These are phyloP conservation scores for Sequoiadendron giganteum DNA, from an alignment of 75 land plant genomes.

Conservation along the genomic window DNA sequence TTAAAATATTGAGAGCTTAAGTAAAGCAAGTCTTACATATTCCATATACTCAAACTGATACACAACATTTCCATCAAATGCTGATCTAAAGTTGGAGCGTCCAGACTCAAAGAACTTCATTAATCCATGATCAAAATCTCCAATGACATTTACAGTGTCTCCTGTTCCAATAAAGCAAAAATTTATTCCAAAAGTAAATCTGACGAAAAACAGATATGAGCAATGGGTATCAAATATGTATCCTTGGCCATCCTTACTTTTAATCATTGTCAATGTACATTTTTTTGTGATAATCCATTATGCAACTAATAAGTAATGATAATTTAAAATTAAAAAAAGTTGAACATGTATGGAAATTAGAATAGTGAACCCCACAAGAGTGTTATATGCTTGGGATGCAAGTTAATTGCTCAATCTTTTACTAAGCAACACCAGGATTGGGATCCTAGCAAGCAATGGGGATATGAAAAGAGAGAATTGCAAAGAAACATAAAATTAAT, in stretches of 20 bases:
- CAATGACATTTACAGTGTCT: slow-evolving; percentile 85
- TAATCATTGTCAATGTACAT: not conserved
- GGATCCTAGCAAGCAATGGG: not conserved
- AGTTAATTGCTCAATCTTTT: not conserved
- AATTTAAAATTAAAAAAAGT: not conserved
- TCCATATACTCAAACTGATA: slow-evolving; percentile 99
- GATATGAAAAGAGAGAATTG: not conserved
- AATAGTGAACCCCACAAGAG: not conserved
- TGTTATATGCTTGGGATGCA: not conserved
- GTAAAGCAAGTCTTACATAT: slow-evolving; percentile 57
- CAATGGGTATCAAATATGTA: not conserved
- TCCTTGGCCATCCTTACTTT: not conserved
- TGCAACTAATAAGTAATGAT: not conserved
- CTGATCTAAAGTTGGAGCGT: slow-evolving; percentile 73
- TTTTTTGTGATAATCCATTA: not conserved
- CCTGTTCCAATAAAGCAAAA: slow-evolving; percentile 36
- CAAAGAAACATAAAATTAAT: not conserved
- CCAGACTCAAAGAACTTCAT: slow-evolving; percentile 90
- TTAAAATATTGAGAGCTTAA: not conserved
- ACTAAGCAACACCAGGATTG: not conserved
- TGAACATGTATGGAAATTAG: not conserved
- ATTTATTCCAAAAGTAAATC: no score
- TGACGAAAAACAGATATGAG: not conserved
- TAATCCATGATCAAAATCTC: slow-evolving; percentile 78
- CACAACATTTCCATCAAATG: slow-evolving; percentile 93